Evolutionary conservation across 352 stramenopile species (phyloP).

Genomic region (Phytophthora pini): DNA sequence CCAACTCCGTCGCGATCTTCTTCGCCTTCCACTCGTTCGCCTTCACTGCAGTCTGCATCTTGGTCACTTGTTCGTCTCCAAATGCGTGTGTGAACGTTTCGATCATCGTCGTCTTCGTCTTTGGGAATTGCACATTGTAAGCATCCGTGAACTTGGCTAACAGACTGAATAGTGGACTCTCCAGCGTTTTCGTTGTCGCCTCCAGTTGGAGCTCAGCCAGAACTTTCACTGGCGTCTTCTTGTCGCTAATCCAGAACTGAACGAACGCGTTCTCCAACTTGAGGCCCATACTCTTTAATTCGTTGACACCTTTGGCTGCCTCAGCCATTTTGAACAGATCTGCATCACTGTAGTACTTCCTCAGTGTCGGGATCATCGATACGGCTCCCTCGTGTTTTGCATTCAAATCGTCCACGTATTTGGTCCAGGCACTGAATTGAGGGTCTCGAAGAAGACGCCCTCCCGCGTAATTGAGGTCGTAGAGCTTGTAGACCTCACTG

Average conservation of each 20-base stretch:
- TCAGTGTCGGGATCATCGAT: not conserved
- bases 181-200: not conserved
- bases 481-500: not conserved
- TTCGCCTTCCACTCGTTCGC: not conserved
- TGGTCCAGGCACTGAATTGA: not conserved
- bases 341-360: not conserved
- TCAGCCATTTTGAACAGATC: not conserved
- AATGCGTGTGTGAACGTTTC: not conserved
- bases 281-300: not conserved
- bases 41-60: slow-evolving; percentile 4
- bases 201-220: not conserved
- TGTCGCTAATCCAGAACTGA: not conserved
- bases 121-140: not conserved
- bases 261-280: too few species aligned
- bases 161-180: not conserved
- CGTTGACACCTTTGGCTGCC: not conserved
- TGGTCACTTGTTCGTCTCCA: not conserved
- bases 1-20: slow-evolving; percentile 4
- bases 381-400: not conserved
- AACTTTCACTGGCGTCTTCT: not conserved
- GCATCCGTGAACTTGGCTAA: not conserved
- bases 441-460: not conserved
- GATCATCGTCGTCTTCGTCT: slow-evolving; percentile 1
- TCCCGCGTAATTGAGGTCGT: not conserved
- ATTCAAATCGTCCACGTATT: slow-evolving; percentile 9